Evolutionary conservation across 345 rosid genomes (phyloP), one percentile per base, ranked within the genome.

Genomic region (Noccaea caerulescens): DNA sequence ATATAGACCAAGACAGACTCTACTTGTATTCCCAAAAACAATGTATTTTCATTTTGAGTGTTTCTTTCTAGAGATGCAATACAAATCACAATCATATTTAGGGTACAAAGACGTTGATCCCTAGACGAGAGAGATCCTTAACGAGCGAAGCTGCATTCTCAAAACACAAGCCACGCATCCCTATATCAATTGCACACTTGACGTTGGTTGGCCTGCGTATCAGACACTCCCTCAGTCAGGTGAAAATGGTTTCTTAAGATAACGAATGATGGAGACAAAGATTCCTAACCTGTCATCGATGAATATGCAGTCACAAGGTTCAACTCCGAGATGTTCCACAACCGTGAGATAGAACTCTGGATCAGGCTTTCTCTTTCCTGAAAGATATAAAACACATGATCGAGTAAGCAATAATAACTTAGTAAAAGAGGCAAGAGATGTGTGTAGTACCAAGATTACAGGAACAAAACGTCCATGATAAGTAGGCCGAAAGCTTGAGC

Each of bases 291-390:
- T 89, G 87, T 91, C 96, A 75, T 91, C 96, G 49, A 91, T 62
- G 73, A 93, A 91, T 62, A 93, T 71, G 75, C 98, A 91, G 80
- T 79, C 76, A 23, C 63, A 67, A 54, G 98, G 87, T 68, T 93
- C 88, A 63, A 91, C 91, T 57, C 82, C 72, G 44, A 91, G 97
- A 70, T 82, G 85, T 59, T 68, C 66, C 57, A 84, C 73, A 50
- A 71, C 91, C 66, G 87, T 87, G 72, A 78, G 72, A 74, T 82
- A 91, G 77, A 84, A 85, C 46, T 82, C 83, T 58, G 76, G 92
- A 75, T 93, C 91, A 67, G 98, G 98, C 82, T 93, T 91, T 82
- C 97, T 91, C 79, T 86, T 93, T 49, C 98, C 97, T 93, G 78
- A 36, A 7, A 30, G 10, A 16, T 25, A 8, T 9, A 74, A 62